These are phyloP conservation scores for Stylonectria norvegica DNA, from an alignment of 2,329 filamentous ascomycete species.

Conservation along the genomic window DNA sequence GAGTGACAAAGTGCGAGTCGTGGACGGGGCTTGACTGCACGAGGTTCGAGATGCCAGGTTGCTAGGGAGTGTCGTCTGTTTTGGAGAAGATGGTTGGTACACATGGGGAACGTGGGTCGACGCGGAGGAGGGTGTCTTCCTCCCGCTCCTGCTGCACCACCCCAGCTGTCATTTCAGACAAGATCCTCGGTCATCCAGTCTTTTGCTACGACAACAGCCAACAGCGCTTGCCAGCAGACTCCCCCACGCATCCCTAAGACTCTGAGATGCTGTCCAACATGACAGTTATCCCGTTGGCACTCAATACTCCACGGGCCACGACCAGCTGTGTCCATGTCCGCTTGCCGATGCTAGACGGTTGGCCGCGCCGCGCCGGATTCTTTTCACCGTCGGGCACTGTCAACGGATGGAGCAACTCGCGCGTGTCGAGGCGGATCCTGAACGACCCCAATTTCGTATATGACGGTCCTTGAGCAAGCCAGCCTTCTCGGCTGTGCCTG, in stretches of 20 bases:
- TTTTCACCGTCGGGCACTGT: constrained; percentile 15
- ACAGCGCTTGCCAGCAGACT: constrained; percentile 14
- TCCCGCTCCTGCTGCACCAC: constrained; percentile 23
- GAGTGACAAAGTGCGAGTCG: neutral
- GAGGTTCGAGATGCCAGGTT: neutral
- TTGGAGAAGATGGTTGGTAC: constrained; percentile 9
- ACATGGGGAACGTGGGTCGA: constrained; percentile 12
- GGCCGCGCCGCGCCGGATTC: constrained; percentile 15
- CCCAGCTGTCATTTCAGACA: constrained; percentile 16
- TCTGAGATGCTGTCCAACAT: constrained; percentile 17
- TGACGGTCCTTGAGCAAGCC: constrained; percentile 10
- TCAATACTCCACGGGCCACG: constrained; percentile 12
- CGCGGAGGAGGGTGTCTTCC: constrained; percentile 17
- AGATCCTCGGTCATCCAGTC: constrained; percentile 20
- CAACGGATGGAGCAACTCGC: constrained; percentile 14
- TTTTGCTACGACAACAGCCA: constrained; percentile 13
- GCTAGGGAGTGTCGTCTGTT: constrained; percentile 8
- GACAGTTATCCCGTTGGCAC: constrained; percentile 17
- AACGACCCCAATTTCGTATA: constrained; percentile 13
- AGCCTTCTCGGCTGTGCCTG: constrained; percentile 25
- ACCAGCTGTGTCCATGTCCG: constrained; percentile 8
- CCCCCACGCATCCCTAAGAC: constrained; percentile 12
- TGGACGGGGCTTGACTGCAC: neutral
- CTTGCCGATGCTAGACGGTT: constrained; percentile 21
- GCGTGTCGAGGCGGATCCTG: constrained; percentile 9